Conservation (phyloP, 371 early-diverging fungal species). For the Encephalitozoon cuniculi region DNA sequence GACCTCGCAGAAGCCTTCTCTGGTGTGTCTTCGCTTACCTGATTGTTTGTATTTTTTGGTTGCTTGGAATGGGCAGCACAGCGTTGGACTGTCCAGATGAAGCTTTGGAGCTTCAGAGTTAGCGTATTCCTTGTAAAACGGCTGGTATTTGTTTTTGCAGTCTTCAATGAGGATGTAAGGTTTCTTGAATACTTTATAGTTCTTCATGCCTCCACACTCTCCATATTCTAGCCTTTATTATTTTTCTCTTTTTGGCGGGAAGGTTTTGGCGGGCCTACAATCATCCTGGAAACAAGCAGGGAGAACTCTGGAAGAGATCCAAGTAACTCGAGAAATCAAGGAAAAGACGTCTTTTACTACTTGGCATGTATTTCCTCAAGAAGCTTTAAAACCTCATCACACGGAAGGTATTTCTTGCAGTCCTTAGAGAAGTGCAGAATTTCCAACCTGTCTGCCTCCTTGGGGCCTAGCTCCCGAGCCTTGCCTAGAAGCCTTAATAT, state of each 20-base stretch:
- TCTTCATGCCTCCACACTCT: slow-evolving; percentile 37
- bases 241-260: slow-evolving; percentile 26
- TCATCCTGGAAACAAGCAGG: too few relatives aligned
- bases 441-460: slow-evolving; percentile 34
- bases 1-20: slow-evolving; percentile 58
- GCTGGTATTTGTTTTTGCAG: slow-evolving; percentile 44
- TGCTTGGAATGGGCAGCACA: slow-evolving; percentile 37
- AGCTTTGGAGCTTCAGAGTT: slow-evolving; percentile 32
- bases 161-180: slow-evolving; percentile 61
- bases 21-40: slow-evolving; percentile 17
- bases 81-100: slow-evolving; percentile 24
- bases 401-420: neutral
- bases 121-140: slow-evolving; percentile 58
- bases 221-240: neutral
- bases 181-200: slow-evolving; percentile 56
- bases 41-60: slow-evolving; percentile 5
- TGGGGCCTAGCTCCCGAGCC: slow-evolving; percentile 19
- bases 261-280: neutral
- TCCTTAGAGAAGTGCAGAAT: slow-evolving; percentile 34
- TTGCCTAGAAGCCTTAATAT: slow-evolving; percentile 32
- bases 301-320: too few relatives aligned
- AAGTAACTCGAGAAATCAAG: too few relatives aligned
- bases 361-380: neutral
- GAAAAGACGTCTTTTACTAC: slow-evolving; percentile 1
- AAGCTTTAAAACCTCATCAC: slow-evolving; percentile 19